Conservation (phyloP, 2,329 filamentous ascomycete genomes). For the Juglanconis sp. region DNA sequence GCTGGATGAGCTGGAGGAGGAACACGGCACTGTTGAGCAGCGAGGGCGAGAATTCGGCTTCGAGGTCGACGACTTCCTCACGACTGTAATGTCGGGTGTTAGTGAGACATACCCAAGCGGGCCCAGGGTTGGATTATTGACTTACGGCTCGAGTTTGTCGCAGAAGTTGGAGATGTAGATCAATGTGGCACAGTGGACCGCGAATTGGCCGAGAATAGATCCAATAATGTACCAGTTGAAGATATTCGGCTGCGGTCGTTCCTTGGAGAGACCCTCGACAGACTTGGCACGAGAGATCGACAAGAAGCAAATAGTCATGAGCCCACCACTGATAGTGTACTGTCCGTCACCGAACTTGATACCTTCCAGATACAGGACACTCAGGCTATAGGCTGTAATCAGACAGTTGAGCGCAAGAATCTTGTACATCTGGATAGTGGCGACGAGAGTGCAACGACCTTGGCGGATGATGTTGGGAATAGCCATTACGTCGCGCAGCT, state of each 20-base stretch:
- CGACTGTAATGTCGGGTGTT: slow-evolving; percentile 36
- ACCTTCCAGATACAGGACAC: slow-evolving; percentile 92
- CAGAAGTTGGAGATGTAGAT: slow-evolving; percentile 93
- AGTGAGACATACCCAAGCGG: slow-evolving; percentile 15
- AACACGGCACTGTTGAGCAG: slow-evolving; percentile 96
- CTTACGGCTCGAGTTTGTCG: slow-evolving; percentile 79
- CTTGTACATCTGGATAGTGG: slow-evolving; percentile 99
- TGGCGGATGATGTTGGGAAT: slow-evolving; percentile 98
- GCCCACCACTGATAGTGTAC: slow-evolving; percentile 97
- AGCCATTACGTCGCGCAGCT: slow-evolving; percentile 92
- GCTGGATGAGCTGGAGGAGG: slow-evolving; percentile 94
- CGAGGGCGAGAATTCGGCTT: slow-evolving; percentile 90
- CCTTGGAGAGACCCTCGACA: slow-evolving; percentile 92
- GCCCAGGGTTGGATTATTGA: slow-evolving; percentile 23
- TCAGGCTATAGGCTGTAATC: slow-evolving; percentile 95
- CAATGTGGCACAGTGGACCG: slow-evolving; percentile 87
- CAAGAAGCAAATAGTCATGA: slow-evolving; percentile 99
- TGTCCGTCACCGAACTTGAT: slow-evolving; percentile 99
- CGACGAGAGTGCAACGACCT: slow-evolving; percentile 93
- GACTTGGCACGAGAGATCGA: slow-evolving; percentile 97
- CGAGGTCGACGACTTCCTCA: slow-evolving; percentile 71
- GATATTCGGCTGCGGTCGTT: slow-evolving; percentile 96
- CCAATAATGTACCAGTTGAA: slow-evolving; percentile 99
- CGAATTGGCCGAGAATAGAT: slow-evolving; percentile 94
- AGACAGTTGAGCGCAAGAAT: slow-evolving; percentile 96